Conservation (phyloP, 2,329 filamentous ascomycete genomes). For the Dactylonectria estremocensis region DNA sequence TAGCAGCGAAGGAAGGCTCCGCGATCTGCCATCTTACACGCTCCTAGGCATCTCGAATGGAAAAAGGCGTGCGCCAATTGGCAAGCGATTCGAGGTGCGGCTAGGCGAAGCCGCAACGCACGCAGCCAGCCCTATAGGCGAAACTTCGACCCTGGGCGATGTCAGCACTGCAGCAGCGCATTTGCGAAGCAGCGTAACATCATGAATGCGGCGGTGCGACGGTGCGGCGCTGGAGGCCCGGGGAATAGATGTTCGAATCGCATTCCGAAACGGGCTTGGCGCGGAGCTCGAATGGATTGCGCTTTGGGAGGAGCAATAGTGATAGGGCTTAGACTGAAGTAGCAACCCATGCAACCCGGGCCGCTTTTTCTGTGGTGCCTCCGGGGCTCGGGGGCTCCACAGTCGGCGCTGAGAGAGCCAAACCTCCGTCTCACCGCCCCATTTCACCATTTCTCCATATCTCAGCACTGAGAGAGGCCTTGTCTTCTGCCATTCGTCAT, state of each 20-base stretch:
- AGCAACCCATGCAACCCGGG: not conserved
- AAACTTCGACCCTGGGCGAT: not conserved
- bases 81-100: constrained; percentile 7
- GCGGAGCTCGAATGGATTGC: constrained; percentile 24
- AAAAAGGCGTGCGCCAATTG: constrained; percentile 12
- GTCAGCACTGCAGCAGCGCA: no score
- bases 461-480: constrained; percentile 1
- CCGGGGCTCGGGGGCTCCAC: constrained; percentile 23
- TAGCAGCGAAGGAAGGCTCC: not conserved
- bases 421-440: constrained; percentile 9
- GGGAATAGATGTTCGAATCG: constrained; percentile 23
- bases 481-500: not conserved
- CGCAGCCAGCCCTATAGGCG: not conserved
- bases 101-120: constrained; percentile 10
- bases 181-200: not conserved
- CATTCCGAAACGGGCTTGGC: constrained; percentile 23
- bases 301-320: not conserved
- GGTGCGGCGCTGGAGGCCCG: not conserved
- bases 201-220: not conserved
- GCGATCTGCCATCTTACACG: constrained; percentile 2
- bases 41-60: not conserved
- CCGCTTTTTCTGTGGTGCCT: not conserved
- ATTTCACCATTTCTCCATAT: not conserved
- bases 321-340: constrained; percentile 18
- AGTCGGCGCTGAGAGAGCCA: not conserved